A percentile compares a stretch with the other conserved stretches of the same genome.
Conservation (phyloP, 2,329 filamentous ascomycete species). For the Teratosphaeria epicoccoides region DNA sequence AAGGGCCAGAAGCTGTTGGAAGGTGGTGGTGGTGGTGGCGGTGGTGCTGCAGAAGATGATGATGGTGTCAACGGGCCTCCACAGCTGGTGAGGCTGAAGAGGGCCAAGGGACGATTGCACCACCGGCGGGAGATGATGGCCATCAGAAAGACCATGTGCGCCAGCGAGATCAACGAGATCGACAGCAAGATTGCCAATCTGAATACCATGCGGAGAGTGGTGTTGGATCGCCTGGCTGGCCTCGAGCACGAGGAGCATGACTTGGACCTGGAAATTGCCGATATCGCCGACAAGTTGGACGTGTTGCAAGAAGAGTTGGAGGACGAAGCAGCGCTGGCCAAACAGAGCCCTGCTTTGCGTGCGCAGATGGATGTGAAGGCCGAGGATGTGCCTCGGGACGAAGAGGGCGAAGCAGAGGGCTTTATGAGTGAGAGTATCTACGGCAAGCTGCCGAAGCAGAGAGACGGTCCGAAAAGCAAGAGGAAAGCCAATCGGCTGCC, state of each 20-base stretch:
- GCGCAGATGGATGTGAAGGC: slow-evolving; percentile 39
- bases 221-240: slow-evolving; percentile 73
- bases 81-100: slow-evolving; percentile 62
- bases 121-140: slow-evolving; percentile 84
- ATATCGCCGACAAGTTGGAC: slow-evolving; percentile 52
- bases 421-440: slow-evolving; percentile 99
- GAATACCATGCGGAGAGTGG: slow-evolving; percentile 82
- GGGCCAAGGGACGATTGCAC: slow-evolving; percentile 67
- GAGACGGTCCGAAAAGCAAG: slow-evolving; percentile 43
- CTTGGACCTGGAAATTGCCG: slow-evolving; percentile 69
- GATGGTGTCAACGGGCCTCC: slow-evolving; percentile 52
- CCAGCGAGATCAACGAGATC: slow-evolving; percentile 89
- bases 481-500: slow-evolving; percentile 36
- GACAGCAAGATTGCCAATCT: slow-evolving; percentile 94
- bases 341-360: slow-evolving; percentile 25
- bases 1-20: slow-evolving; percentile 65
- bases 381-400: slow-evolving; percentile 26
- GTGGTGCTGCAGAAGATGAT: slow-evolving; percentile 49
- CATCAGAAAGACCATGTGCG: slow-evolving; percentile 94
- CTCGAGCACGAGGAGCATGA: slow-evolving; percentile 85
- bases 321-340: slow-evolving; percentile 37
- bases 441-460: slow-evolving; percentile 63
- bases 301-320: slow-evolving; percentile 51
- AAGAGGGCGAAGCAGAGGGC: slow-evolving; percentile 29
- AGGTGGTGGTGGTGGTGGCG: slow-evolving; percentile 10